These are phyloP conservation scores for Lactifluus echinatus DNA, from an alignment of 768 basidiomycete genomes.

Conservation along the genomic window DNA sequence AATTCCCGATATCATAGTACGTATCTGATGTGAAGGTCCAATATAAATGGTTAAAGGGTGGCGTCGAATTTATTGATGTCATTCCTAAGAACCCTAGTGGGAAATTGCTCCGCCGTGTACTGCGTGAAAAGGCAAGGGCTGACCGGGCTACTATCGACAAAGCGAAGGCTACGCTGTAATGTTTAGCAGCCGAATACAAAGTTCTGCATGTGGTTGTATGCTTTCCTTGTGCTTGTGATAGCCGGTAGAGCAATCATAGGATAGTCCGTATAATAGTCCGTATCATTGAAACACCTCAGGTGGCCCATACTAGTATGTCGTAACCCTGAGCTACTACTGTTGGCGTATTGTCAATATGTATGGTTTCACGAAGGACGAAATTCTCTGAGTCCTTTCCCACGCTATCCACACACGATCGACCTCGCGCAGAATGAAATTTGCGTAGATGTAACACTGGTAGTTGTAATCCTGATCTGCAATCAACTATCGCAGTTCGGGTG, in stretches of 20 bases:
- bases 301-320: too few species aligned
- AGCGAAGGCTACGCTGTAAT: slow-evolving; percentile 6
- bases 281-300: too few species aligned
- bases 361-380: too few species aligned
- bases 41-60: slow-evolving; percentile 33
- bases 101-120: slow-evolving; percentile 25
- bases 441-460: too few species aligned
- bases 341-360: too few species aligned
- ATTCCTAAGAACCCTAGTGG: slow-evolving; percentile 29
- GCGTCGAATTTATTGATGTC: slow-evolving; percentile 32
- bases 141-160: slow-evolving; percentile 9
- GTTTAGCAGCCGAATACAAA: background rate
- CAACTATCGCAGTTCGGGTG: too few species aligned
- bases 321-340: too few species aligned
- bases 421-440: too few species aligned
- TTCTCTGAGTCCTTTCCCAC: too few species aligned
- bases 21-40: slow-evolving; percentile 27
- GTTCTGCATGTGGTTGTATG: background rate
- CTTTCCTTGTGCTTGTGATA: background rate
- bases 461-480: too few species aligned
- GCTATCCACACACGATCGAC: too few species aligned
- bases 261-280: too few species aligned
- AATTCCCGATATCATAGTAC: slow-evolving; percentile 16
- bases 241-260: background rate
- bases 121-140: slow-evolving; percentile 22